Evolutionary conservation across 768 basidiomycete genomes (phyloP).

Genomic region (Goffeauzyma gilvescens): DNA sequence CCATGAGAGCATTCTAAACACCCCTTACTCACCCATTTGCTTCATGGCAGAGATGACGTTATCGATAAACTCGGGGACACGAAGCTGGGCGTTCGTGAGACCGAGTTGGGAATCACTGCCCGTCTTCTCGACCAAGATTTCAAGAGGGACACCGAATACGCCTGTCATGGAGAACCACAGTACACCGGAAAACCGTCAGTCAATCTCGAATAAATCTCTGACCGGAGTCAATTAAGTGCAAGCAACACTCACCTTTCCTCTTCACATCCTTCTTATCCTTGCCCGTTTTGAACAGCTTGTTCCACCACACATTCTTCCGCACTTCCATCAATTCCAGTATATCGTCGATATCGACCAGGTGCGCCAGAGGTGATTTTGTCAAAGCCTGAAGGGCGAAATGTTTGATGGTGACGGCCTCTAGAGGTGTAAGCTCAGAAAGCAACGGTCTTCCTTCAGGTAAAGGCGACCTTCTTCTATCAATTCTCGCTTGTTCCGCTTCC

Average conservation of each 20-base stretch:
- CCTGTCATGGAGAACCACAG: slow-evolving; percentile 36
- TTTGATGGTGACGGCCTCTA: slow-evolving; percentile 79
- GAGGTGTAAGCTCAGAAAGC: slow-evolving; percentile 60
- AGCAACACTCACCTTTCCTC: slow-evolving; percentile 41
- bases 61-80: slow-evolving; percentile 93
- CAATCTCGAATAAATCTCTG: background rate
- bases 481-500: slow-evolving; percentile 74
- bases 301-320: slow-evolving; percentile 91
- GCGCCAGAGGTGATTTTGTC: slow-evolving; percentile 54
- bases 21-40: slow-evolving; percentile 70
- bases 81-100: slow-evolving; percentile 59
- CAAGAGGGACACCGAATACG: slow-evolving; percentile 81
- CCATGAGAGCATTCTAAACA: too few species aligned
- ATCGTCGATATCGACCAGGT: slow-evolving; percentile 60
- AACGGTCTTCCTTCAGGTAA: slow-evolving; percentile 59
- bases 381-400: slow-evolving; percentile 71
- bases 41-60: slow-evolving; percentile 96
- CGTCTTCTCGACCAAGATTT: slow-evolving; percentile 77
- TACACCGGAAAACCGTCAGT: background rate
- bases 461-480: slow-evolving; percentile 67
- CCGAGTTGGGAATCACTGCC: slow-evolving; percentile 90
- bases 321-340: slow-evolving; percentile 76
- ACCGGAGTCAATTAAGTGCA: background rate
- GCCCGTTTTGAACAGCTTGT: slow-evolving; percentile 68
- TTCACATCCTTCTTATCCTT: slow-evolving; percentile 59